Conservation (phyloP, 2,329 filamentous ascomycete species). For the Nectriaceae sp. region DNA sequence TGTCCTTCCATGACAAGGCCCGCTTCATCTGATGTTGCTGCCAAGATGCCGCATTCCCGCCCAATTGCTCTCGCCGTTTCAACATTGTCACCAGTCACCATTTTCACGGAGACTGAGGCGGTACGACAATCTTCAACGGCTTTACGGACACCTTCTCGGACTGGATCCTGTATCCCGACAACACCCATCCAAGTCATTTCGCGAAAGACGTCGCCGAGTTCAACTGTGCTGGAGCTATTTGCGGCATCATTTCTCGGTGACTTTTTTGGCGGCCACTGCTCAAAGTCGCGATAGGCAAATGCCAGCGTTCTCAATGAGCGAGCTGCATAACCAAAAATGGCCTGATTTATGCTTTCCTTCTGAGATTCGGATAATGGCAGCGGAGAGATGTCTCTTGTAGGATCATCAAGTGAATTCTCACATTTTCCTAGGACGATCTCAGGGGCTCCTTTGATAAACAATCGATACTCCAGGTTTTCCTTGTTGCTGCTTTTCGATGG, state of each 20-base stretch:
- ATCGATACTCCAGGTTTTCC: conserved; percentile 40
- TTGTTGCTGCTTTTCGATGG: conserved; percentile 35
- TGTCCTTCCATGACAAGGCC: conserved; percentile 50
- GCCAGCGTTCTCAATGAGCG: conserved; percentile 73
- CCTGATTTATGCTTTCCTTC: conserved; percentile 52
- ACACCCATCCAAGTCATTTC: conserved; percentile 44
- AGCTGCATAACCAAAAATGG: conserved; percentile 61
- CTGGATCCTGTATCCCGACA: conserved; percentile 69
- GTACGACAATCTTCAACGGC: conserved; percentile 63
- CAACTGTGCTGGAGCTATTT: conserved; percentile 43
- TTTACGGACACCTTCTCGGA: conserved; percentile 61
- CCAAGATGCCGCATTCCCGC: conserved; percentile 43
- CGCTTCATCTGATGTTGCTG: conserved; percentile 49
- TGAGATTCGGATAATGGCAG: conserved; percentile 48
- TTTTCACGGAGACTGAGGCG: conserved; percentile 67
- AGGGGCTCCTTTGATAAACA: conserved; percentile 58
- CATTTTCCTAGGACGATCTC: conserved; percentile 54
- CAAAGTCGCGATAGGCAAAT: conserved; percentile 71
- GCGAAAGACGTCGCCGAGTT: conserved; percentile 53
- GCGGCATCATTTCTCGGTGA: conserved; percentile 61
- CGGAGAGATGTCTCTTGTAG: conserved; percentile 33
- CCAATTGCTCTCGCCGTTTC: conserved; percentile 48
- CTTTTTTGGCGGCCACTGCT: conserved; percentile 67
- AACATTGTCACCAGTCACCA: conserved; percentile 56
- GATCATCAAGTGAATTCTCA: conserved; percentile 49